Percentiles rank a stretch among this genome's conserved stretches.
phyloP scores from a whole-genome alignment of 805 yeast species.

The Metschnikowia borealis region DNA sequence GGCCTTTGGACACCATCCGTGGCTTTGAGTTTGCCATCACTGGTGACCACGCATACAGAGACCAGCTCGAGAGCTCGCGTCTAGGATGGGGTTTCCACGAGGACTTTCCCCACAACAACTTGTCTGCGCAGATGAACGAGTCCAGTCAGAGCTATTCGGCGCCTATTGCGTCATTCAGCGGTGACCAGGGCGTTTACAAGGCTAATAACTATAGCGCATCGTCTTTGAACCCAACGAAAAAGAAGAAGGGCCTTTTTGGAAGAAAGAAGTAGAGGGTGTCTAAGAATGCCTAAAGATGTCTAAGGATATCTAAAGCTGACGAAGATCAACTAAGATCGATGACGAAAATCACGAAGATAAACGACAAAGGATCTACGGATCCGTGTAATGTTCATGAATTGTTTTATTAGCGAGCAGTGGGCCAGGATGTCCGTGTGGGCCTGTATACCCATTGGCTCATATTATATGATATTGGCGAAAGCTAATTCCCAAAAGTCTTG shows the following conservation, averaged over 20 bases:
- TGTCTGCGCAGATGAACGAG: conserved; percentile 22
- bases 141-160: conserved; percentile 33
- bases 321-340: neutral
- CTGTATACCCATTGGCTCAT: neutral
- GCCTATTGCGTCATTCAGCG: conserved; percentile 36
- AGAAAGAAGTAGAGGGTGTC: conserved; percentile 37
- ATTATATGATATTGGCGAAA: neutral
- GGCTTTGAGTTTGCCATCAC: conserved; percentile 92
- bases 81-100: conserved; percentile 87
- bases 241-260: conserved; percentile 77
- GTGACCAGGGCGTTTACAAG: conserved; percentile 44
- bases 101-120: conserved; percentile 59
- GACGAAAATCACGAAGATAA: neutral
- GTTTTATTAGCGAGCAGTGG: neutral
- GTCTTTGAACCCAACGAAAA: conserved; percentile 38
- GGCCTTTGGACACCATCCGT: conserved; percentile 95
- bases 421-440: too few relatives aligned
- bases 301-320: too few relatives aligned
- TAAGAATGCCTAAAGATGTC: too few relatives aligned
- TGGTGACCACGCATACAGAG: conserved; percentile 76
- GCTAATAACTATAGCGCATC: conserved; percentile 60
- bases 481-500: neutral
- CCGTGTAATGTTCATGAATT: neutral
- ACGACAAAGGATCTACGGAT: neutral
- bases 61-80: conserved; percentile 71